phyloP scores from a whole-genome alignment of 768 basidiomycete species.

The Cyclocybe aegerita region DNA sequence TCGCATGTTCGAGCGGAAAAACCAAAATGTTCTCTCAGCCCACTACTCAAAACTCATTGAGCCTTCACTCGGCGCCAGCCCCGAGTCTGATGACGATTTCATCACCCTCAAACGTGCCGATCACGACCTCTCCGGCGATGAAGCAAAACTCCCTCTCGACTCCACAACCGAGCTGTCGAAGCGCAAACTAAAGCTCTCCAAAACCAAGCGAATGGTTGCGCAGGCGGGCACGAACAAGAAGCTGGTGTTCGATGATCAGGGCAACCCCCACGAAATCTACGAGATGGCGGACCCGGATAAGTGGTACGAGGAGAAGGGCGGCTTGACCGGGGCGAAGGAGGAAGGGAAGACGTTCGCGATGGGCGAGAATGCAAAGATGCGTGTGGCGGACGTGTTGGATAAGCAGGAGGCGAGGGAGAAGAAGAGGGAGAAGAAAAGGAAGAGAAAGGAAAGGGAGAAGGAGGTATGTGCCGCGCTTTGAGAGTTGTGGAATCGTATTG shows the following conservation, averaged over 20 bases:
- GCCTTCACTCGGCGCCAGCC: constrained; percentile 44
- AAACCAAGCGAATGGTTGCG: constrained; percentile 69
- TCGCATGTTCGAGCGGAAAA: constrained; percentile 96
- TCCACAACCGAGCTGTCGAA: constrained; percentile 64
- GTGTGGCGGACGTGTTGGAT: constrained; percentile 68
- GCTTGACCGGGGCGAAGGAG: constrained; percentile 60
- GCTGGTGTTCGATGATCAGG: constrained; percentile 89
- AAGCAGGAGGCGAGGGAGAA: constrained; percentile 84
- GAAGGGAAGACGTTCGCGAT: constrained; percentile 72
- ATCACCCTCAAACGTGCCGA: constrained; percentile 91
- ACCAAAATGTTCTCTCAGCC: constrained; percentile 87
- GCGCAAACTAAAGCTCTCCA: constrained; percentile 76
- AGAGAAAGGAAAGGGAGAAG: constrained; percentile 78
- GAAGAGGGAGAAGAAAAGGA: constrained; percentile 89
- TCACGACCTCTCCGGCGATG: constrained; percentile 57
- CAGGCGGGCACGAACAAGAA: constrained; percentile 68
- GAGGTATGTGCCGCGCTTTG: constrained; percentile 29
- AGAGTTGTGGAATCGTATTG: neutral
- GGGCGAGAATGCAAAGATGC: constrained; percentile 72
- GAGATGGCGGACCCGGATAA: constrained; percentile 79
- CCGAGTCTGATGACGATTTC: constrained; percentile 76
- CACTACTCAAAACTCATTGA: constrained; percentile 90
- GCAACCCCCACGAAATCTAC: constrained; percentile 77
- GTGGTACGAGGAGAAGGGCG: constrained; percentile 63
- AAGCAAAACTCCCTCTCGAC: constrained; percentile 19